phyloP scores from a whole-genome alignment of 2,329 filamentous ascomycete species.

The Exophiala alcalophila region DNA sequence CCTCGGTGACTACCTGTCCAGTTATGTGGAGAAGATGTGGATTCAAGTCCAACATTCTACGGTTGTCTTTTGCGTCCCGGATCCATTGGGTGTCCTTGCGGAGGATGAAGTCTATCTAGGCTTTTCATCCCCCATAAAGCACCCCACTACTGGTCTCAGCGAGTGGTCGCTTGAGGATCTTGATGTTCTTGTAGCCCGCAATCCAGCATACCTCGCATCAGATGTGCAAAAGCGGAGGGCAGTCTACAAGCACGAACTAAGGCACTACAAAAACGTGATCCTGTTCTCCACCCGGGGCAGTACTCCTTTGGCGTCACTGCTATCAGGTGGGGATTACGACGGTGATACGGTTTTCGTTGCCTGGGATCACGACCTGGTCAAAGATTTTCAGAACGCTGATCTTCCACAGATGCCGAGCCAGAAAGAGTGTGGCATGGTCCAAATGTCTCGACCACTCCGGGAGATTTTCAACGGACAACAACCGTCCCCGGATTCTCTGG shows the following conservation, averaged over 20 bases:
- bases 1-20: constrained; percentile 41
- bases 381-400: constrained; percentile 53
- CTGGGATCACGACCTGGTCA: constrained; percentile 55
- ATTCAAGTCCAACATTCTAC: constrained; percentile 53
- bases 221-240: constrained; percentile 57
- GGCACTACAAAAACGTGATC: constrained; percentile 56
- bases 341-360: constrained; percentile 61
- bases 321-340: constrained; percentile 65
- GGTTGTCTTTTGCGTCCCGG: constrained; percentile 56
- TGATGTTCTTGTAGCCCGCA: constrained; percentile 55
- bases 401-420: constrained; percentile 37
- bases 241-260: constrained; percentile 50
- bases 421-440: constrained; percentile 48
- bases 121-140: constrained; percentile 49
- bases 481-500: constrained; percentile 23
- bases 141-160: constrained; percentile 37
- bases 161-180: constrained; percentile 47
- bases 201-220: constrained; percentile 56
- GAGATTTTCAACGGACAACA: constrained; percentile 15
- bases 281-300: constrained; percentile 55
- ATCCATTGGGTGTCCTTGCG: constrained; percentile 51
- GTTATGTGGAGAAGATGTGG: constrained; percentile 46
- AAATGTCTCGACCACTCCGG: constrained; percentile 35
- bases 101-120: constrained; percentile 56
- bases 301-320: constrained; percentile 55